A percentile compares a stretch with the other conserved stretches of the same genome.
Evolutionary conservation across 345 rosid genomes (phyloP).

Genomic region (Populus alba): DNA sequence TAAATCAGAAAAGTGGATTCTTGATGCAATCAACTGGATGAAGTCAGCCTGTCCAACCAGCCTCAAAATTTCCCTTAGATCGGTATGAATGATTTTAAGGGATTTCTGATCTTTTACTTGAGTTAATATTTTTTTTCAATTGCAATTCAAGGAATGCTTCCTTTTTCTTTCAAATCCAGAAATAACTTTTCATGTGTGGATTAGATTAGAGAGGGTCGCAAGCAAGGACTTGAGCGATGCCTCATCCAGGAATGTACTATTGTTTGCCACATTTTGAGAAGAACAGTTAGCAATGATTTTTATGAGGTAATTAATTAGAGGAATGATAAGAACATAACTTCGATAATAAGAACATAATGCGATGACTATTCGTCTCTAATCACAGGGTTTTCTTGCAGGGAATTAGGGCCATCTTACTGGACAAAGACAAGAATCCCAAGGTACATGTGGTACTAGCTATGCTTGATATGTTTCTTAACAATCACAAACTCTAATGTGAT

Average conservation of each 20-base stretch:
- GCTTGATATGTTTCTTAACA: neutral
- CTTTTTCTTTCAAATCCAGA: too few relatives aligned
- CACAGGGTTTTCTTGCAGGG: neutral
- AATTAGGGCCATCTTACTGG: constrained; percentile 19
- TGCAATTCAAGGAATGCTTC: too few relatives aligned
- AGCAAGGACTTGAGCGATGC: constrained; percentile 15
- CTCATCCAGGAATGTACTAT: constrained; percentile 16
- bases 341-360: too few relatives aligned
- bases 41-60: constrained; percentile 26
- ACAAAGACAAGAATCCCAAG: constrained; percentile 27
- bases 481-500: neutral
- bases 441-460: neutral
- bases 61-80: constrained; percentile 29
- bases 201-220: constrained; percentile 30
- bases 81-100: constrained; percentile 1
- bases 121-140: neutral
- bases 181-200: neutral
- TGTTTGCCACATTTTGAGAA: constrained; percentile 13
- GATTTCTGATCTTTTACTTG: neutral
- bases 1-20: constrained; percentile 22
- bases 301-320: constrained; percentile 25
- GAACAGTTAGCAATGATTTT: constrained; percentile 19
- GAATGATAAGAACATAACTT: too few relatives aligned
- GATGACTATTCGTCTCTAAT: too few relatives aligned
- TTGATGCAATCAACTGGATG: constrained; percentile 16